phyloP scores from a whole-genome alignment of 805 yeast species.

The Schwanniomyces pseudopolymorphus region DNA sequence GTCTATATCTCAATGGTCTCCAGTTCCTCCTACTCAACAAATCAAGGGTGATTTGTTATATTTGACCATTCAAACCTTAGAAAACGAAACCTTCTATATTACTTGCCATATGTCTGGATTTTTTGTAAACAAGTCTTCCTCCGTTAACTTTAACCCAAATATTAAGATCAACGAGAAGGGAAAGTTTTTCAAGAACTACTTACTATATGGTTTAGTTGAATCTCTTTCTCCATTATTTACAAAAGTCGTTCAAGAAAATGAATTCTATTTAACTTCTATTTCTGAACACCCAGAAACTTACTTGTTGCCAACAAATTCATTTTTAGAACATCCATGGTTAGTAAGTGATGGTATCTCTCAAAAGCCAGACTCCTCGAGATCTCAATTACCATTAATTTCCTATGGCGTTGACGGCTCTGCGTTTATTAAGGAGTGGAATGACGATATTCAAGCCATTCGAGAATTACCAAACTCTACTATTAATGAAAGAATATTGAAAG shows the following conservation, averaged over 20 bases:
- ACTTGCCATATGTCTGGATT: slow-evolving; percentile 82
- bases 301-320: slow-evolving; percentile 59
- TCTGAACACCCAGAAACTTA: slow-evolving; percentile 53
- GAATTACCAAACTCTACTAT: slow-evolving; percentile 63
- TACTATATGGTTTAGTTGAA: slow-evolving; percentile 61
- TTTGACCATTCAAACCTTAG: slow-evolving; percentile 72
- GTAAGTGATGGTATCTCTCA: slow-evolving; percentile 28
- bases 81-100: slow-evolving; percentile 74
- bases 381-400: slow-evolving; percentile 53
- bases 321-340: slow-evolving; percentile 77
- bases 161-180: slow-evolving; percentile 41
- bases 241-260: slow-evolving; percentile 53
- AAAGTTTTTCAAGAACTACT: slow-evolving; percentile 37
- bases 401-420: slow-evolving; percentile 64
- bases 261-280: slow-evolving; percentile 37
- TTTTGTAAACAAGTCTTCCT: slow-evolving; percentile 68
- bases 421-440: slow-evolving; percentile 78
- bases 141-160: slow-evolving; percentile 68
- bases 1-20: slow-evolving; percentile 77
- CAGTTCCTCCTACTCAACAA: slow-evolving; percentile 66
- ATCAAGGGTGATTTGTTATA: slow-evolving; percentile 79
- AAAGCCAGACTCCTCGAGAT: slow-evolving; percentile 57
- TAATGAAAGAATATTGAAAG: slow-evolving; percentile 71
- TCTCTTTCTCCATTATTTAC: slow-evolving; percentile 64
- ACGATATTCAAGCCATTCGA: slow-evolving; percentile 79